Base-by-base conservation (phyloP, 257 asterid species). In the Ilex asprella region DNA sequence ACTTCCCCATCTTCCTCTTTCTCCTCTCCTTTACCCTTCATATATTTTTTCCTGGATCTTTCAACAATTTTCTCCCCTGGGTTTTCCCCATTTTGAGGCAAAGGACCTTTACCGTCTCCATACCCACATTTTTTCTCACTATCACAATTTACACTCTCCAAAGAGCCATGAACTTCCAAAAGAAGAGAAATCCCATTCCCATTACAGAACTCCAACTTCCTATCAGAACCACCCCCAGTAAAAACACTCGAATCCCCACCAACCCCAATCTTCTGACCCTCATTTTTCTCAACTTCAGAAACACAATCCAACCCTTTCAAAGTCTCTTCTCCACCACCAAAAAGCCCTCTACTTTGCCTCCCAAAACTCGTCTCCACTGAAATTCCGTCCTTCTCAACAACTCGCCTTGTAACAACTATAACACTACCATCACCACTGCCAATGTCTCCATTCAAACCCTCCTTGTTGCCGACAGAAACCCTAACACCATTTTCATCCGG, bases 381-480 rank as follows among this genome's bases (percentile, higher is more conserved):
- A 46, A 10, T 2, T 46, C 8, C 41, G 5, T 35, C 41, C 2
- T 1, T 35, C 41, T 35, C 41, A 35, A 35, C 41, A 35, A 35
- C 41, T 35, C 41, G 41, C 41, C 41, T 35, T 35, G 41, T 35
- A 35, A 35, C 41, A 35, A 39, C 67, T 50, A 43, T n/a, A 67
- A 56, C 30, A 67, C 44, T 63, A 21, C 66, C 76, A 27, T 44
- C 68, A 29, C 39, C 61, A 27, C 60, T 39, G 7, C 1, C 41
- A 35, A 35, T 35, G 41, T 35, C 49, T 10, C 55, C 57, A 10
- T 27, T 31, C 66, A 16, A 56, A 30, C 44, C 55, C 52, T 54
- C 78, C n/a, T 35, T 31, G 58, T 50, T 49, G 29, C 47, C 12
- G 47, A 47, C 58, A 50, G 55, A 62, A 47, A 62, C 58, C 58